Percentiles rank a stretch among this genome's conserved stretches.
Conservation (phyloP, 768 basidiomycete species). For the Harrya chromipes region DNA sequence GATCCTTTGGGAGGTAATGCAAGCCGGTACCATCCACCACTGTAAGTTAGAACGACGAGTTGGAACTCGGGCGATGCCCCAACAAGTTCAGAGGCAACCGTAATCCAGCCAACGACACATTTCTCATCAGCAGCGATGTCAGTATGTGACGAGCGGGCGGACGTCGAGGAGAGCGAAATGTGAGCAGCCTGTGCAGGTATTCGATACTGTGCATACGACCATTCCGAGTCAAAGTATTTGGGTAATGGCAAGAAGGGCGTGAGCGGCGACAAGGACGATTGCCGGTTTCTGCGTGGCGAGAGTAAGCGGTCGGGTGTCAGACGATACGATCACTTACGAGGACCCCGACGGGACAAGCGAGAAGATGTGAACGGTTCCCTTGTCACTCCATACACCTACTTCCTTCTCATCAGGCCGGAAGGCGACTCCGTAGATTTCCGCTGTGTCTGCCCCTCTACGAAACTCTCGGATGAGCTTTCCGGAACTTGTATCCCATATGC, state of each 20-base stretch:
- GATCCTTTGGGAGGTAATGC: slow-evolving; percentile 48
- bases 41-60: slow-evolving; percentile 80
- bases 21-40: slow-evolving; percentile 91
- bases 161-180: slow-evolving; percentile 71
- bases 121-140: slow-evolving; percentile 79
- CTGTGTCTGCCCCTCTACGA: slow-evolving; percentile 83
- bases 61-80: slow-evolving; percentile 55
- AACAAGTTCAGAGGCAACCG: slow-evolving; percentile 40
- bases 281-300: slow-evolving; percentile 62
- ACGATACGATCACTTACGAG: slow-evolving; percentile 47
- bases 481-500: slow-evolving; percentile 77
- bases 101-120: slow-evolving; percentile 86
- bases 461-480: slow-evolving; percentile 78
- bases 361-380: slow-evolving; percentile 91
- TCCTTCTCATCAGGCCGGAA: slow-evolving; percentile 86
- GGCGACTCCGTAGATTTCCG: slow-evolving; percentile 86
- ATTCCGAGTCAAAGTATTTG: slow-evolving; percentile 92
- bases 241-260: slow-evolving; percentile 80
- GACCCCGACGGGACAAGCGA: slow-evolving; percentile 63
- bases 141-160: slow-evolving; percentile 49
- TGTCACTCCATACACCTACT: slow-evolving; percentile 91
- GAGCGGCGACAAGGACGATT: slow-evolving; percentile 77
- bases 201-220: slow-evolving; percentile 92
- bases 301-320: slow-evolving; percentile 3
- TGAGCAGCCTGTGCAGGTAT: slow-evolving; percentile 84